Evolutionary conservation across 1,284 basidiomycete species (phyloP).

Genomic region (Schizophyllum amplum): DNA sequence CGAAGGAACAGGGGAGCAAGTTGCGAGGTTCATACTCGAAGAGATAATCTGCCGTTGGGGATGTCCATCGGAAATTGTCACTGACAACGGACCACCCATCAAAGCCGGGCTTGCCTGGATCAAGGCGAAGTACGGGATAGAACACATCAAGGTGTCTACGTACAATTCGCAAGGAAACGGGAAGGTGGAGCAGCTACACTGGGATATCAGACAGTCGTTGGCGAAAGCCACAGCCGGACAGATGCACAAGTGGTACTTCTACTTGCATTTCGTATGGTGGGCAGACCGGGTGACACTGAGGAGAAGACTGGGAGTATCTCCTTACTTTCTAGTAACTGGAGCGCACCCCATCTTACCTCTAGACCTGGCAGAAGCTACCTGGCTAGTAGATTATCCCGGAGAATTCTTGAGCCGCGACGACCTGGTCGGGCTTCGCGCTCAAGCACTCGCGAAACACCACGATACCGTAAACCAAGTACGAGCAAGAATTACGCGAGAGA

Average conservation of each 20-base stretch:
- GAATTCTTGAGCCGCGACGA: constrained; percentile 17
- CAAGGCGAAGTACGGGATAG: constrained; percentile 22
- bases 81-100: constrained; percentile 26
- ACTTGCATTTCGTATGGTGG: constrained; percentile 27
- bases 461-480: constrained; percentile 15
- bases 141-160: constrained; percentile 29
- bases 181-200: constrained; percentile 27
- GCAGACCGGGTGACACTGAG: constrained; percentile 21
- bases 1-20: constrained; percentile 9
- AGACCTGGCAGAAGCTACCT: constrained; percentile 32
- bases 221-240: constrained; percentile 28
- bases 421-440: constrained; percentile 17
- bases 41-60: constrained; percentile 21
- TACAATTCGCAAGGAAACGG: constrained; percentile 39
- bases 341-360: constrained; percentile 32
- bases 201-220: constrained; percentile 25
- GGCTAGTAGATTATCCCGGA: constrained; percentile 17
- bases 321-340: constrained; percentile 28
- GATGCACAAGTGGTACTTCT: constrained; percentile 20
- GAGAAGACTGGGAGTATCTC: constrained; percentile 11
- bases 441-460: constrained; percentile 17
- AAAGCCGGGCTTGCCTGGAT: constrained; percentile 24
- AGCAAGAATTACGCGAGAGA: too few relatives aligned
- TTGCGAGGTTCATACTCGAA: constrained; percentile 19
- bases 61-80: constrained; percentile 17